Evolutionary conservation across 1,284 basidiomycete genomes (phyloP).

Genomic region (Singerocomus inundabilis): DNA sequence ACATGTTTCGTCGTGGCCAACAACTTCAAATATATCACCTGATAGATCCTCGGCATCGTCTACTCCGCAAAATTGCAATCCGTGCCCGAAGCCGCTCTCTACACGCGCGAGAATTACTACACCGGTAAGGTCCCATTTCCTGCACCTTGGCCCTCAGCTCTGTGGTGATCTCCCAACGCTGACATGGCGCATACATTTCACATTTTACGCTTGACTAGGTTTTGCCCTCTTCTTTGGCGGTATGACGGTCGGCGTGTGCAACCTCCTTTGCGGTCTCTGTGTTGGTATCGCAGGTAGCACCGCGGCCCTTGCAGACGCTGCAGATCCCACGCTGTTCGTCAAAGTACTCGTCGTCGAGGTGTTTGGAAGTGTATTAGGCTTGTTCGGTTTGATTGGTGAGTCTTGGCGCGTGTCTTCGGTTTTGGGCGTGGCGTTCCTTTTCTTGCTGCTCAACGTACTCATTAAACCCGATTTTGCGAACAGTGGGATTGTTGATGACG

Average conservation of each 20-base stretch:
- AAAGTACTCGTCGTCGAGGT: conserved; percentile 95
- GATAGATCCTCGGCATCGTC: conserved; percentile 89
- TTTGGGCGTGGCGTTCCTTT: too few species aligned
- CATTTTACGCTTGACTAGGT: too few species aligned
- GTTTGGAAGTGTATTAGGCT: conserved; percentile 88
- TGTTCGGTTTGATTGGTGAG: conserved; percentile 90
- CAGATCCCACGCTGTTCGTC: conserved; percentile 90
- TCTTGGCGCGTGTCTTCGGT: conserved; percentile 17
- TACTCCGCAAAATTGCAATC: conserved; percentile 78
- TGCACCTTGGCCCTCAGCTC: not conserved
- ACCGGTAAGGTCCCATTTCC: conserved; percentile 66
- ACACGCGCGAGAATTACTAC: conserved; percentile 85
- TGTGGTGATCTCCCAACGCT: too few species aligned
- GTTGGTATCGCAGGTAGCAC: conserved; percentile 93
- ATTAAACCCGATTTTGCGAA: not conserved
- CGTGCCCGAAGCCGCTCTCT: conserved; percentile 62
- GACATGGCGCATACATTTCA: too few species aligned
- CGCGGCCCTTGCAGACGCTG: conserved; percentile 88
- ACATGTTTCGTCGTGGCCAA: not conserved
- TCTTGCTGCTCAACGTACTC: conserved; percentile 3
- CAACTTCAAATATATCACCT: too few species aligned
- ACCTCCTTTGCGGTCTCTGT: conserved; percentile 89
- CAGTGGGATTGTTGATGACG: conserved; percentile 71
- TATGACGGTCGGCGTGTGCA: conserved; percentile 86
- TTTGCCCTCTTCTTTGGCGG: conserved; percentile 96